Evolutionary conservation across 257 asterid genomes (phyloP), one percentile per base, ranked within the genome.

Genomic region (Jaltomata sinuosa): DNA sequence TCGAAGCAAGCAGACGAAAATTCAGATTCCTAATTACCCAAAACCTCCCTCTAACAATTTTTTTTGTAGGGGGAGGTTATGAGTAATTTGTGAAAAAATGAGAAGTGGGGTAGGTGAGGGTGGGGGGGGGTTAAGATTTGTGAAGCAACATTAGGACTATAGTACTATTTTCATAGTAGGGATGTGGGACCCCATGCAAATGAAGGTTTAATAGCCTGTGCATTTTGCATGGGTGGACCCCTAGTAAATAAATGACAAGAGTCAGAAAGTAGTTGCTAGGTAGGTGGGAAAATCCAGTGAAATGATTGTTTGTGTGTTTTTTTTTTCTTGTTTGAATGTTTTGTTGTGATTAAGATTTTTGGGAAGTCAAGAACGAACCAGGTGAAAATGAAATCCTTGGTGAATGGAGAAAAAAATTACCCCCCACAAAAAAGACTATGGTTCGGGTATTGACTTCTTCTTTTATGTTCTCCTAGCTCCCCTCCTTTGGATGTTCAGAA

Each of bases 371-470:
- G 99, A 95, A 93, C 98, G 99, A 94, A 95, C 99, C 98, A 91
- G 85, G 84, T 84, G 72, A 85, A 84, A 89, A 86, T 84, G 72
- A 85, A 84, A 88, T 89, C 97, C 94, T 93, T 89, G 91, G 88
- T 87, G 81, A 25, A 72, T 87, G 93, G 82, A 86, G 72, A 86
- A 89, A 89, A 84, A 53, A 65, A 61, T 65, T 31, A 65, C 2
- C 84, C 34, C 65, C 88, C 86, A 69, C 85, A 22, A 89, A 81
- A 62, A 88, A 92, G 97, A 90, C 90, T 90, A 87, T 93, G 97
- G 99, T 95, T 94, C 99, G 98, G 99, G 99, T 85, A 93, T 94
- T 95, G 99, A 95, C 99, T 95, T 95, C 96, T 87, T 86, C 83
- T 88, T 87, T 81, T 12, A 49, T 62, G 57, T 45, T 4, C 74